These are phyloP conservation scores for Trametes punicea DNA, from an alignment of 768 basidiomycete genomes.

Conservation along the genomic window DNA sequence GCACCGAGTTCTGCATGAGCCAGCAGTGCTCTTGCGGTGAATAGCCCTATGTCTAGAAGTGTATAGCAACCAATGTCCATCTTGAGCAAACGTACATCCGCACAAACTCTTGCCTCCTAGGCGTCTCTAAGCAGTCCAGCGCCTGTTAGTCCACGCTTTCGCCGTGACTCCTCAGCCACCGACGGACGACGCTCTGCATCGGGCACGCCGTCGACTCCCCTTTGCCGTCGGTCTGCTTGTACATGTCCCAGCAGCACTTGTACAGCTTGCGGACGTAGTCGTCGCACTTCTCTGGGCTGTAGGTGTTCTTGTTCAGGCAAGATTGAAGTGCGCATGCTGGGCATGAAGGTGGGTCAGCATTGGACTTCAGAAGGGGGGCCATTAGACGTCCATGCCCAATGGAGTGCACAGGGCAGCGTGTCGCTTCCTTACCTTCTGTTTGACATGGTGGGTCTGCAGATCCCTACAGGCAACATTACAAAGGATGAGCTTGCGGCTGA, in stretches of 20 bases:
- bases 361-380: neutral
- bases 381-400: no score
- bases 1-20: no score
- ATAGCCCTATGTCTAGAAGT: no score
- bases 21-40: no score
- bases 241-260: slow-evolving; percentile 58
- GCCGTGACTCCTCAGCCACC: slow-evolving; percentile 59
- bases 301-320: slow-evolving; percentile 64
- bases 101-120: no score
- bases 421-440: slow-evolving; percentile 25
- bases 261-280: slow-evolving; percentile 51
- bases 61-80: no score
- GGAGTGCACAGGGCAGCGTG: no score
- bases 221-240: slow-evolving; percentile 38
- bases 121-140: neutral
- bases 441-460: slow-evolving; percentile 25
- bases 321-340: slow-evolving; percentile 62
- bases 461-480: neutral
- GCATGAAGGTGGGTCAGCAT: neutral
- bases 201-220: slow-evolving; percentile 64
- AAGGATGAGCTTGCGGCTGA: no score
- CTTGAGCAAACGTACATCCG: no score
- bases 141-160: slow-evolving; percentile 1
- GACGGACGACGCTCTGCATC: slow-evolving; percentile 43
- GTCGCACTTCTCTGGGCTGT: slow-evolving; percentile 60